Conservation (phyloP, 2,329 filamentous ascomycete species). For the Graphilbum fragrans region DNA sequence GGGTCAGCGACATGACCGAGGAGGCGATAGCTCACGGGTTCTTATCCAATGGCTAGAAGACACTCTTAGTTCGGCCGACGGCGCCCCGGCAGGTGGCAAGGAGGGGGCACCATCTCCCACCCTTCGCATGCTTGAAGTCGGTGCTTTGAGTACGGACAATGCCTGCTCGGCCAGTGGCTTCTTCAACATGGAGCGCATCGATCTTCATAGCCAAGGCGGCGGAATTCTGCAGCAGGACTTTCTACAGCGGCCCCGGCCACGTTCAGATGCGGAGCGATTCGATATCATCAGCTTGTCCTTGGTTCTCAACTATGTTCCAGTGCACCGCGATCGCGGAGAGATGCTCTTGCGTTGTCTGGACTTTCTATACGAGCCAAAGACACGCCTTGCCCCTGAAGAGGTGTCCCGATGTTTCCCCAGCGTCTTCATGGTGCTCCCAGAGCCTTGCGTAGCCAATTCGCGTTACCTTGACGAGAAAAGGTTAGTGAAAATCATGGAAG, state of each 20-base stretch:
- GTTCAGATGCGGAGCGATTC: conserved; percentile 50
- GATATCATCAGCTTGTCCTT: conserved; percentile 86
- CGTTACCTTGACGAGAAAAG: conserved; percentile 69
- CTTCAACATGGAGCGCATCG: conserved; percentile 73
- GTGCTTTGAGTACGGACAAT: conserved; percentile 74
- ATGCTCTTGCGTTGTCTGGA: conserved; percentile 70
- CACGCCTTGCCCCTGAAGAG: neutral
- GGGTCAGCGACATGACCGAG: conserved; percentile 52
- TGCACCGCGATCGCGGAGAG: conserved; percentile 59
- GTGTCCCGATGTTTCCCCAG: conserved; percentile 40
- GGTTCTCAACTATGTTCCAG: conserved; percentile 88
- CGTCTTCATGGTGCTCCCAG: conserved; percentile 81
- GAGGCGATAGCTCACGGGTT: conserved; percentile 53
- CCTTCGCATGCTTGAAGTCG: conserved; percentile 73
- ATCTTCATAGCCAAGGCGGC: conserved; percentile 74
- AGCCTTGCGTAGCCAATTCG: conserved; percentile 80
- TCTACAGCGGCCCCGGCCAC: conserved; percentile 72
- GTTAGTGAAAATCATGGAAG: conserved; percentile 61
- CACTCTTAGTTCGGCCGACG: conserved; percentile 4
- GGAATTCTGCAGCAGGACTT: conserved; percentile 86
- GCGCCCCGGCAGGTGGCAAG: too few species aligned
- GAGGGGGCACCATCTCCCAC: neutral
- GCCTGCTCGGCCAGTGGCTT: conserved; percentile 62
- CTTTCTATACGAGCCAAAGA: conserved; percentile 45
- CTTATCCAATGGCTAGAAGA: conserved; percentile 48